Conservation (phyloP, 116 monocot genomes). For the Phalaenopsis hybrid region DNA sequence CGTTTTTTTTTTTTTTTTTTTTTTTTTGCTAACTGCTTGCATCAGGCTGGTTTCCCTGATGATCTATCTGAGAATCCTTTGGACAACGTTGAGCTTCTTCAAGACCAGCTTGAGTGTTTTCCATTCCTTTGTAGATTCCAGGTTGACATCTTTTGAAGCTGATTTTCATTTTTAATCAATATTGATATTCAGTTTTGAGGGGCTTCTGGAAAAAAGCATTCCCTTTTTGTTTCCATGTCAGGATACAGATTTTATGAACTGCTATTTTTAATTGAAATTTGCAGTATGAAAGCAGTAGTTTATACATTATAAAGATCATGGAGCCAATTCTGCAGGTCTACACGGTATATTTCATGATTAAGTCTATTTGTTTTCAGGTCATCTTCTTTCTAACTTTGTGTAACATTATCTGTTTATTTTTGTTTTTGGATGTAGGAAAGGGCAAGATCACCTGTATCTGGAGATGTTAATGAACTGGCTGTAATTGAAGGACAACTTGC, state of each 20-base stretch:
- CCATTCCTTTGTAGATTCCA: conserved; percentile 93
- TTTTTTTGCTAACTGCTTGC: not conserved
- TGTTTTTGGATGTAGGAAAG: conserved; percentile 44
- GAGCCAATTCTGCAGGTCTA: conserved; percentile 91
- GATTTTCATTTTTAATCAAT: conserved; percentile 8
- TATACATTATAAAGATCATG: conserved; percentile 88
- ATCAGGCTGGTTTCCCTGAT: conserved; percentile 76
- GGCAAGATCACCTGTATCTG: conserved; percentile 42
- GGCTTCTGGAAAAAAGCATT: not conserved
- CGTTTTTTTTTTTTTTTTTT: not conserved
- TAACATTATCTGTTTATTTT: conserved; percentile 4
- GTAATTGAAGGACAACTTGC: conserved; percentile 85
- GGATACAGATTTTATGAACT: conserved; percentile 7
- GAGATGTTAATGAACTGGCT: conserved; percentile 56
- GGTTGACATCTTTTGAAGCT: conserved; percentile 33
- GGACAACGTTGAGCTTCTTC: conserved; percentile 95
- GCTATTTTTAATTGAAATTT: conserved; percentile 8
- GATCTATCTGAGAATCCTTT: conserved; percentile 88
- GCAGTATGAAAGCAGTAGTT: conserved; percentile 83
- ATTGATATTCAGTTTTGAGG: conserved; percentile 2
- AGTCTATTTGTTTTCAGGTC: not conserved
- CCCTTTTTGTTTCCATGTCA: not conserved
- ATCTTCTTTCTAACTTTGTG: not conserved
- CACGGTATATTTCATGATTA: conserved; percentile 38
- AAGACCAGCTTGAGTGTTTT: conserved; percentile 94